phyloP scores from a whole-genome alignment of 768 basidiomycete genomes.

The Psilocybe sp. region DNA sequence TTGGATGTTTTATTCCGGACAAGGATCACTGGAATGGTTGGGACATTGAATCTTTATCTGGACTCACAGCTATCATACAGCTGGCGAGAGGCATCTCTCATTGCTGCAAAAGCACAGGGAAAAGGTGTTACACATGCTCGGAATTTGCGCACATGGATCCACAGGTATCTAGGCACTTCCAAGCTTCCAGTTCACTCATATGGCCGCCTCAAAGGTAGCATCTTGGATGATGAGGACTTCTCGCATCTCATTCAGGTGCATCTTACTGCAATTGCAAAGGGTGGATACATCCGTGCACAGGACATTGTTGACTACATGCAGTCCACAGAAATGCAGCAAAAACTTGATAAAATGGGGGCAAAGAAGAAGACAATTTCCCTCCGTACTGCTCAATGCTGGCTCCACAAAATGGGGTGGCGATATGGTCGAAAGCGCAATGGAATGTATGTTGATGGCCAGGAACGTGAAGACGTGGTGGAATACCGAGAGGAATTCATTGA shows the following conservation, averaged over 20 bases:
- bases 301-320: constrained; percentile 28
- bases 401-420: constrained; percentile 27
- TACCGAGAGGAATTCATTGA: constrained; percentile 25
- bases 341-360: constrained; percentile 11
- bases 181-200: constrained; percentile 23
- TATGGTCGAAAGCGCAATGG: constrained; percentile 25
- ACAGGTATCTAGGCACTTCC: constrained; percentile 11
- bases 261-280: constrained; percentile 20
- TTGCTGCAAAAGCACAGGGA: constrained; percentile 23
- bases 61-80: constrained; percentile 23
- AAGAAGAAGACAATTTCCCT: constrained; percentile 14
- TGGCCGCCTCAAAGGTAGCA: constrained; percentile 11
- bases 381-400: constrained; percentile 26
- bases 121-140: constrained; percentile 22
- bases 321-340: constrained; percentile 17
- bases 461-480: constrained; percentile 31
- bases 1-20: constrained; percentile 26
- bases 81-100: constrained; percentile 27
- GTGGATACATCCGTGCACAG: constrained; percentile 19
- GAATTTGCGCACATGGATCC: constrained; percentile 28
- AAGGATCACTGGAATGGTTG: constrained; percentile 26
- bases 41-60: constrained; percentile 30
- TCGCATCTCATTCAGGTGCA: constrained; percentile 19
- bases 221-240: constrained; percentile 32
- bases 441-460: constrained; percentile 35